A percentile compares a stretch with the other conserved stretches of the same genome.
Evolutionary conservation across 148 eudicot genomes (phyloP).

Genomic region (Amaranthus palmeri): DNA sequence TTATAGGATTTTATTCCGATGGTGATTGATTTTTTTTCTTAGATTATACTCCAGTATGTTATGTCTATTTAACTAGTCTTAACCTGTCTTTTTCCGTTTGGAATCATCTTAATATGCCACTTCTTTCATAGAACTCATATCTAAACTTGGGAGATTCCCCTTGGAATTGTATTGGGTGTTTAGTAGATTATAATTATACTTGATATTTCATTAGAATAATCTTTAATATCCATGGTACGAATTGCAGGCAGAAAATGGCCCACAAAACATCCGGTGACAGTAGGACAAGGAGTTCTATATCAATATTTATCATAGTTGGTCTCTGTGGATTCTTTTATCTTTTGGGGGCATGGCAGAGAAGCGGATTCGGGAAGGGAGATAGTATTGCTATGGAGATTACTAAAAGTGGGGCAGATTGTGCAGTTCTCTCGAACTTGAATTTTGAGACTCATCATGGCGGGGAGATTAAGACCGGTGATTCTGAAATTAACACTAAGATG

Average conservation of each 20-base stretch:
- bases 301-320: constrained; percentile 45
- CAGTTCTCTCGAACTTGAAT: constrained; percentile 35
- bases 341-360: constrained; percentile 61
- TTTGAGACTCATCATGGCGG: constrained; percentile 53
- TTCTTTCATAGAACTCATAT: too few species aligned
- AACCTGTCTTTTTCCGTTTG: too few species aligned
- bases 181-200: too few species aligned
- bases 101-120: too few species aligned
- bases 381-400: constrained; percentile 53
- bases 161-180: too few species aligned
- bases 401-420: constrained; percentile 43
- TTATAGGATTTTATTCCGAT: too few species aligned
- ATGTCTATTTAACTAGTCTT: too few species aligned
- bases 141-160: too few species aligned
- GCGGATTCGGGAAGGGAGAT: constrained; percentile 67
- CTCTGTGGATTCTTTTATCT: constrained; percentile 56
- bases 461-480: constrained; percentile 41
- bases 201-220: too few species aligned
- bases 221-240: too few species aligned
- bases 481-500: constrained; percentile 33
- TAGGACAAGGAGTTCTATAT: constrained; percentile 40
- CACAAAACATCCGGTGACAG: constrained; percentile 34
- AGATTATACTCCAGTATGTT: too few species aligned
- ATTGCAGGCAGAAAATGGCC: constrained; percentile 23
- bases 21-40: too few species aligned